phyloP scores from a whole-genome alignment of 768 basidiomycete species.

The Trametopsis cervina region DNA sequence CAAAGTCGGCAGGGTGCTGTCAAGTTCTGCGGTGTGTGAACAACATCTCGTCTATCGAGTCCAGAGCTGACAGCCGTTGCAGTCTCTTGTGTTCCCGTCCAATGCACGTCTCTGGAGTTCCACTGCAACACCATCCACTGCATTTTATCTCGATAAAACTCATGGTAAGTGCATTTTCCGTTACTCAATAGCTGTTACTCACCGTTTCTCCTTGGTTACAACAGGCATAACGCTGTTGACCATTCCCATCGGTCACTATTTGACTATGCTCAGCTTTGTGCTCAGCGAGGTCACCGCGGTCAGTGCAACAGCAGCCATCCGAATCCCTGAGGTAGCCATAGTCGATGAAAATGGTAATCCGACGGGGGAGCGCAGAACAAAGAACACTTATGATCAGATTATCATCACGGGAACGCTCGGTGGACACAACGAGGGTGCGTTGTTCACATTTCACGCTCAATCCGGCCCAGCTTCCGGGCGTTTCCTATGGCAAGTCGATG shows the following conservation, averaged over 20 bases:
- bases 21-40: too few species aligned
- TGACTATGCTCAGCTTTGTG: neutral
- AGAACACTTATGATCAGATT: neutral
- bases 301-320: neutral
- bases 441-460: neutral
- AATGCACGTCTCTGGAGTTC: neutral
- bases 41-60: too few species aligned
- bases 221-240: neutral
- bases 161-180: neutral
- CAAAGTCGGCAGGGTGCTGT: neutral
- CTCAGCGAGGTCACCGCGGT: neutral
- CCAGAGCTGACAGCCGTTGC: too few species aligned
- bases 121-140: neutral
- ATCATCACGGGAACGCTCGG: neutral
- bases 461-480: neutral
- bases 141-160: neutral
- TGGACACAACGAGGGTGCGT: neutral
- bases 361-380: neutral
- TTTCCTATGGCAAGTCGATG: neutral
- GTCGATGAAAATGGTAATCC: slow-evolving; percentile 6
- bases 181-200: neutral
- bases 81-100: neutral
- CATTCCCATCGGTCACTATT: neutral
- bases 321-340: neutral
- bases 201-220: neutral